Base-by-base conservation (phyloP, 495 filamentous ascomycete species). In the Aspergillus bridgeri region DNA sequence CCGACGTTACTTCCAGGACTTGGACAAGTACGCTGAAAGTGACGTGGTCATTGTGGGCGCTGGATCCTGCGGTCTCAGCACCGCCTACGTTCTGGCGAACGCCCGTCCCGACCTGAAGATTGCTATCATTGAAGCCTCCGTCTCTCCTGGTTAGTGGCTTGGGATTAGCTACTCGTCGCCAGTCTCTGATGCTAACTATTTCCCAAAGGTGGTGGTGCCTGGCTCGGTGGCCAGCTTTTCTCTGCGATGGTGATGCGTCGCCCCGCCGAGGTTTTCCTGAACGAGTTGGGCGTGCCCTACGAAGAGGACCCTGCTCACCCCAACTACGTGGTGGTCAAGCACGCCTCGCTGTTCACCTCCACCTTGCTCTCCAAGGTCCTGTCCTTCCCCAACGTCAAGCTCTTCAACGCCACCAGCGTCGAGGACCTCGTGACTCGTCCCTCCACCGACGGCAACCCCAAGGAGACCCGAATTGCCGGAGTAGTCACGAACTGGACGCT, bases 401-500 rank as follows among this genome's bases (percentile, higher is more conserved):
- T 96, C 62, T 96, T 96, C 84, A 96, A 96, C 66, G 91, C 91
- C 45, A 96, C 91, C 43, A 78, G 86, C 22, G 91, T 96, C 42
- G 91, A 96, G 74, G 91, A 96, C 71, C 77, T 96, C 63, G 92
- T 95, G 73, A 95, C 91, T 21, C 87, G 90, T 27, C 79, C 75
- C 5, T 60, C 71, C 51, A 62, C 67, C 33, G 65, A 70, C 45
- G 70, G 70, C 54, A 65, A 60, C 62, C 58, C 60, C 13, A 80
- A 80, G 29, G 73, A 69, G 4, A 67, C 92, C 44, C 83, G 86
- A 50, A 84, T 96, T 60, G 90, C 91, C 11, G 91, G 91, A 66
- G 91, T 94, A 4, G 91, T 96, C 60, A 91, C 89, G 56, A 96
- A 96, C 82, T 96, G 91, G 91, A 94, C 91, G 0, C 81, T 96